Base-by-base conservation (phyloP, 148 eudicot genomes). In the Rhododendron williamsianum region DNA sequence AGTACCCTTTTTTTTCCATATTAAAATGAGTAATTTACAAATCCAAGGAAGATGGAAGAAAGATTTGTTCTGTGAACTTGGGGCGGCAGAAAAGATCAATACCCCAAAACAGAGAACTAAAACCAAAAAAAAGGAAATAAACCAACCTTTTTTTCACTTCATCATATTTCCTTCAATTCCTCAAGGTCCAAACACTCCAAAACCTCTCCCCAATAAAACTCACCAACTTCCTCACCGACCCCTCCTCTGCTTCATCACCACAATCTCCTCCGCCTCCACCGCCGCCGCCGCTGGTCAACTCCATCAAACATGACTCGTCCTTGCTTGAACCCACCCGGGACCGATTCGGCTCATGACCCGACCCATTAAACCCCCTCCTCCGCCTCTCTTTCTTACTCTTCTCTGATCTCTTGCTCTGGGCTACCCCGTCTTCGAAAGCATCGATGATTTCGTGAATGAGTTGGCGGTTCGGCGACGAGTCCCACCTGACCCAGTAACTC, bases 361-460 rank as follows among this genome's bases (percentile, higher is more conserved):
- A 60, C 80, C 84, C 81, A 0, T 46, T 84, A 15, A 11, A 54
- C 27, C 54, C 85, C 60, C 85, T 82, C 90, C 84, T 84, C 82
- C 76, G 81, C 15, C 90, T 90, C 82, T 88, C 86, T 77, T 81
- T 89, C 56, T 46, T 88, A 16, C 45, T 81, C 73, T 36, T 80
- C 38, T 51, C 79, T 46, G 71, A 80, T 15, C 38, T 30, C 69
- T 77, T 77, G 56, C 80, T 71, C 73, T 84, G 87, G 27, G 56
- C 86, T 19, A 90, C 58, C 74, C 81, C 87, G 19, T 96, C 98
- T 82, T 96, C 98, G 60, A 88, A 93, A 33, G 93, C 96, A 15
- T 96, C 98, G 63, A 96, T 91, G 21, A 94, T 91, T 60, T 96
- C 92, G 76, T 96, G 98, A n/a, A 96, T 96, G 2, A 92, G 90